Base-by-base conservation (phyloP, 345 rosid genomes). In the Eutrema heterophyllum region DNA sequence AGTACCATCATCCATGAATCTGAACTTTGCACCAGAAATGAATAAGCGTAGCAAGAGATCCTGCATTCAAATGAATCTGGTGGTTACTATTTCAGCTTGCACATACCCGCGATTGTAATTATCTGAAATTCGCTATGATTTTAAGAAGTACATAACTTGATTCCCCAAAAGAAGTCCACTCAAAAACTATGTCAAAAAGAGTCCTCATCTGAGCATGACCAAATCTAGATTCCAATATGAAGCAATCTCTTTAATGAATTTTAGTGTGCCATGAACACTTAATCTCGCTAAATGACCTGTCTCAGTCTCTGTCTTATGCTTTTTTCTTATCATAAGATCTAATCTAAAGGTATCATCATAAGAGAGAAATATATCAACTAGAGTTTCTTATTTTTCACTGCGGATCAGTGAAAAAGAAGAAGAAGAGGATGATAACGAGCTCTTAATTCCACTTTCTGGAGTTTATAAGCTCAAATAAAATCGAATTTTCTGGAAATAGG, bases 1-100 rank as follows among this genome's bases (percentile, higher is more conserved):
- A 79, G 63, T 71, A 26, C 77, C 62, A 83, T 83, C 96, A 79
- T 78, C 98, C 97, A 94, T 94, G 81, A 84, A 89, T 81, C 79
- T 60, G 41, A 48, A 57, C 2, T 56, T 21, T 30, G 36, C 49
- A 57, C 60, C 61, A 53, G 50, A 36, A 33, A 71, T 6, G 13
- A 21, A 24, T 0, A 52, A 30, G 14, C 6, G 1, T 12, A 67
- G 41, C 54, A 44, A 40, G 39, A 50, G 32, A 32, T 38, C 29
- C 55, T 56, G 45, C 67, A 38, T 56, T 58, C 46, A 49, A 74
- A 67, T 9, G 59, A 21, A 21, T 21, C 2, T 21, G 24, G 24
- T 21, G 24, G 24, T 21, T 21, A 21, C 21, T 21, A 21, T 21
- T 0, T 21, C 21, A 21, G 21, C 21, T 21, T 21, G 21, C 21